phyloP scores from a whole-genome alignment of 2,329 filamentous ascomycete genomes.

The Ophiostoma novo-ulmi region DNA sequence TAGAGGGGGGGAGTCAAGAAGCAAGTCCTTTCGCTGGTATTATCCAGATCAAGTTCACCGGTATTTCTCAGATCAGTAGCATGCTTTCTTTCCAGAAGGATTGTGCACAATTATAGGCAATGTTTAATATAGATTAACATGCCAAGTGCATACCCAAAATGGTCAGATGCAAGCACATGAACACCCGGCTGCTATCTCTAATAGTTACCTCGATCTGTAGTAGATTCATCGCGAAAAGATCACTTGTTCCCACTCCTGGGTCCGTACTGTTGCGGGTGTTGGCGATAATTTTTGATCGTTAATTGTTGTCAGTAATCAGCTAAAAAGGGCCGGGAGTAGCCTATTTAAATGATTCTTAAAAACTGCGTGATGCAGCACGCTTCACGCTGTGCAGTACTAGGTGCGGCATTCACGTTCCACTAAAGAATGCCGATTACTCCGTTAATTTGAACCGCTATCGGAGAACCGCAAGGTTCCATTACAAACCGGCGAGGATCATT shows the following conservation, averaged over 20 bases:
- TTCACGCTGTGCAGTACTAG: too few species aligned
- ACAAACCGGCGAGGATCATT: too few species aligned
- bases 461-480: too few species aligned
- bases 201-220: slow-evolving; percentile 44
- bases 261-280: neutral
- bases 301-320: neutral
- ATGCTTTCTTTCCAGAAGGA: slow-evolving; percentile 25
- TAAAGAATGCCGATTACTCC: too few species aligned
- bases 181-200: slow-evolving; percentile 46
- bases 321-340: too few species aligned
- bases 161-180: slow-evolving; percentile 32
- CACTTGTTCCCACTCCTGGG: neutral
- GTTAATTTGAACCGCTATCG: too few species aligned
- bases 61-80: slow-evolving; percentile 65
- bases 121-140: neutral
- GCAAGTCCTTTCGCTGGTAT: slow-evolving; percentile 73
- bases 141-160: neutral
- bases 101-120: slow-evolving; percentile 9
- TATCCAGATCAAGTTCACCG: slow-evolving; percentile 68
- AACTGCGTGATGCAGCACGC: too few species aligned
- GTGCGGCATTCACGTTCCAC: too few species aligned
- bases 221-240: slow-evolving; percentile 24
- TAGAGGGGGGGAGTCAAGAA: slow-evolving; percentile 51
- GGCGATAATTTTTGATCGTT: neutral
- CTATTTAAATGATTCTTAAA: too few species aligned